These are phyloP conservation scores for Curvularia sp. DNA, from an alignment of 2,329 filamentous ascomycete genomes.

Conservation along the genomic window DNA sequence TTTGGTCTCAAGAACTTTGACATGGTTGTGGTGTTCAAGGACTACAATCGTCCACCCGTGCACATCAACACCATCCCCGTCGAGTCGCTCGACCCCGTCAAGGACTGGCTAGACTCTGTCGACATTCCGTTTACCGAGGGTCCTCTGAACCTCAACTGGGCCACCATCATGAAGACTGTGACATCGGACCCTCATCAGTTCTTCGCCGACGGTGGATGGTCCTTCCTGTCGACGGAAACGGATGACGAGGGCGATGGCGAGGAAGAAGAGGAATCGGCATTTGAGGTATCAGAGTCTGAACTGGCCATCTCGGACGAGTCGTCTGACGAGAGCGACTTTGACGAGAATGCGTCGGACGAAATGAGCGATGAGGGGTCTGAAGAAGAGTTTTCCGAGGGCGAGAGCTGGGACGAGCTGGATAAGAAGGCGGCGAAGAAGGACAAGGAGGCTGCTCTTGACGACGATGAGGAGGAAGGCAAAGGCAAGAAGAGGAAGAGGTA, in stretches of 20 bases:
- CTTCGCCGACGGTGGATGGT: slow-evolving; percentile 95
- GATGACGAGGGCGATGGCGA: slow-evolving; percentile 80
- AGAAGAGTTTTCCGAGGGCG: slow-evolving; percentile 66
- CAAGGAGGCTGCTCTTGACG: slow-evolving; percentile 61
- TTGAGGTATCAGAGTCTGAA: slow-evolving; percentile 88
- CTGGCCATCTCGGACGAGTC: slow-evolving; percentile 74
- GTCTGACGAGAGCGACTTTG: slow-evolving; percentile 90
- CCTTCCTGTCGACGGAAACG: slow-evolving; percentile 84
- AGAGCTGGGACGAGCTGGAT: slow-evolving; percentile 95
- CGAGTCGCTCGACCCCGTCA: slow-evolving; percentile 91
- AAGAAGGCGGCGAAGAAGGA: slow-evolving; percentile 77
- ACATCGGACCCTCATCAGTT: slow-evolving; percentile 92
- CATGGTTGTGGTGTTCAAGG: slow-evolving; percentile 97
- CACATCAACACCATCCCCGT: slow-evolving; percentile 99
- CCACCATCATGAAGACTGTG: slow-evolving; percentile 99
- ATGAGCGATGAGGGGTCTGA: slow-evolving; percentile 70
- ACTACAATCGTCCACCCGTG: slow-evolving; percentile 86
- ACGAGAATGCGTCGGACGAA: slow-evolving; percentile 84
- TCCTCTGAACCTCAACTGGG: slow-evolving; percentile 97
- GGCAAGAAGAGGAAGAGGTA: slow-evolving; percentile 71
- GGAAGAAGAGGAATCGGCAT: slow-evolving; percentile 87
- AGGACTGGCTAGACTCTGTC: slow-evolving; percentile 95
- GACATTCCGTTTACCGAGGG: slow-evolving; percentile 95
- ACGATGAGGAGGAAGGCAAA: slow-evolving; percentile 64
- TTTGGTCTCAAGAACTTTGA: slow-evolving; percentile 99